Conservation (phyloP, 2,329 filamentous ascomycete species). For the Nemania sp. region DNA sequence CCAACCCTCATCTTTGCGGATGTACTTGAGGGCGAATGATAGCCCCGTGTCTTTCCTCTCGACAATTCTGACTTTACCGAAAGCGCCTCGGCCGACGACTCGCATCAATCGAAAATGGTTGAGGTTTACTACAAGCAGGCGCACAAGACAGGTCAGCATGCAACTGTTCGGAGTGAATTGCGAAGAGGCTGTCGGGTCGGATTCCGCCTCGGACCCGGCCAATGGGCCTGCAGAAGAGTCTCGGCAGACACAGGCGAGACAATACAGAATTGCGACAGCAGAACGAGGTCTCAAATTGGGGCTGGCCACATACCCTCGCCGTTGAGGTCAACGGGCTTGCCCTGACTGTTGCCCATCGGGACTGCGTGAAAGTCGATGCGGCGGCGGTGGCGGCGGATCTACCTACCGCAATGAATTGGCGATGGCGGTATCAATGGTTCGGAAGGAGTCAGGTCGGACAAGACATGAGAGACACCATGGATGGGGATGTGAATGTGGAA, state of each 20-base stretch:
- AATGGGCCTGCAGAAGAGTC: background rate
- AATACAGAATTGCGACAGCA: background rate
- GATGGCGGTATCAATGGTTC: conserved; percentile 8
- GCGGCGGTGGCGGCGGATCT: background rate
- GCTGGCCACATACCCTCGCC: conserved; percentile 76
- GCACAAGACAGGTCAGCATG: conserved; percentile 12
- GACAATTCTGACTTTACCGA: conserved; percentile 98
- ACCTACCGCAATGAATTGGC: conserved; percentile 6
- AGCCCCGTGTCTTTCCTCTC: conserved; percentile 94
- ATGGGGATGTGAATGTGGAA: background rate
- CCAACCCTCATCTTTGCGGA: conserved; percentile 95
- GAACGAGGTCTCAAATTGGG: background rate
- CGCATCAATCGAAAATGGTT: conserved; percentile 95
- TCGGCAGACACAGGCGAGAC: background rate
- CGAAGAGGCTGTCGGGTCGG: background rate
- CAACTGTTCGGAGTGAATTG: background rate
- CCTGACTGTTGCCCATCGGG: conserved; percentile 89
- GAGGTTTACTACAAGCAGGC: conserved; percentile 71
- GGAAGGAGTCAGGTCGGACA: conserved; percentile 16
- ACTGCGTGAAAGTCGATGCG: conserved; percentile 15
- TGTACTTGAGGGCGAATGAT: conserved; percentile 97
- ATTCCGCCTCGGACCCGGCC: background rate
- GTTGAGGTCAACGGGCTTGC: conserved; percentile 88
- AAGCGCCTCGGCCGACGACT: conserved; percentile 96
- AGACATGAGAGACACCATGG: conserved; percentile 22